Evolutionary conservation across 345 rosid species (phyloP), one percentile per base, ranked within the genome.

Genomic region (Arabidopsis thaliana): DNA sequence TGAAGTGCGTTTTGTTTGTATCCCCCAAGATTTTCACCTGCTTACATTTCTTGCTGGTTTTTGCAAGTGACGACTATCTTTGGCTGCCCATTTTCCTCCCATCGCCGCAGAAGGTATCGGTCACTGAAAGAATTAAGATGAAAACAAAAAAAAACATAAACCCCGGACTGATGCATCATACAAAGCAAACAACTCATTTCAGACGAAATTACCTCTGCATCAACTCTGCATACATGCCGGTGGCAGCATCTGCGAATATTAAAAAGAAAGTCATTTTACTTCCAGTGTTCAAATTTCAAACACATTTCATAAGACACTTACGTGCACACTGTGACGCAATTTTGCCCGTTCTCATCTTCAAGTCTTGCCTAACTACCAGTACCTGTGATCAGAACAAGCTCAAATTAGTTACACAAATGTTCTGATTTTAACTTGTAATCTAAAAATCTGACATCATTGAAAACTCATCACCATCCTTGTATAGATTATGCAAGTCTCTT

Each of bases 11-110:
- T 59, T 33, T 71, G 28, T 49, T 38, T 41, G n/a, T 41, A 13
- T 25, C 7, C 46, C 46, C 65, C 69, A 80, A 51, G 37, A 81
- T 77, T 72, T 79, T 57, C 72, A 74, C 75, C 85, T 71, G 75
- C 91, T 91, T 91, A 91, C 98, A 91, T 91, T 91, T 93, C 96
- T 73, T 81, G 92, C 74, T 85, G 96, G 81, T 83, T 91, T 78
- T 78, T 93, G 88, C 98, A 93, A 8, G 84, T 81, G 64, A 90
- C 88, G 46, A 88, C 96, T 85, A 91, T 89, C 80, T 93, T 93
- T 32, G 98, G 96, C 76, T 93, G 93, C 30, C 97, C 97, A 12
- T 86, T 80, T 33, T 88, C 85, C 77, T 93, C 97, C 97, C 98
- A 93, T 65, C 83, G 78, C 78, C 89, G 86, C 76, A 93, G 75